Evolutionary conservation across 331 rosid species (phyloP).

Genomic region (Acacia concinna): DNA sequence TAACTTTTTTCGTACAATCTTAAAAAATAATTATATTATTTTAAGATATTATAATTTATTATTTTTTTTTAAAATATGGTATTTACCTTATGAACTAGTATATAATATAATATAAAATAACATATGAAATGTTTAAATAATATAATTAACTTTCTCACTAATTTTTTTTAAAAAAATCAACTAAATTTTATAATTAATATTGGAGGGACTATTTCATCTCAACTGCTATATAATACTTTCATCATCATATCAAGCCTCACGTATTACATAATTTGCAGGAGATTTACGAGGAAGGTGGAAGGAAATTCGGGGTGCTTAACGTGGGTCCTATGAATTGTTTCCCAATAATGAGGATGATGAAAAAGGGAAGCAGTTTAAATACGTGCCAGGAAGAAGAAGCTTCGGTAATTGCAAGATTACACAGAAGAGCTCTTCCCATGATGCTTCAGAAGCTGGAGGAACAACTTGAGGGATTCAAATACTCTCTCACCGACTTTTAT

Average conservation of each 20-base stretch:
- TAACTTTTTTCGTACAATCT: no score
- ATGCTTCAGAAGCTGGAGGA: conserved; percentile 26
- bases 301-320: conserved; percentile 37
- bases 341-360: background rate
- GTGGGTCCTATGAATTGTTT: conserved; percentile 17
- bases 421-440: conserved; percentile 30
- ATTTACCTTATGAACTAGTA: no score
- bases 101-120: no score
- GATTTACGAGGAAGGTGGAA: conserved; percentile 35
- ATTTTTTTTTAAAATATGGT: no score
- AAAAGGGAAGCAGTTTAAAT: conserved; percentile 21
- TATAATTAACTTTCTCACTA: no score
- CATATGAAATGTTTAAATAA: no score
- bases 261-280: background rate
- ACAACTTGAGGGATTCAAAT: conserved; percentile 39
- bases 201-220: no score
- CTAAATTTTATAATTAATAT: no score
- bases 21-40: no score
- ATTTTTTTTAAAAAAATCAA: no score
- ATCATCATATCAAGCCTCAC: background rate
- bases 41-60: no score
- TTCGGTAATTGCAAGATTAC: conserved; percentile 22
- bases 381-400: conserved; percentile 27
- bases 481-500: conserved; percentile 28
- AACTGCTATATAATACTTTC: background rate